Evolutionary conservation across 2,329 filamentous ascomycete species (phyloP), one percentile per base, ranked within the genome.

Genomic region (Akanthomyces uredinophilus): DNA sequence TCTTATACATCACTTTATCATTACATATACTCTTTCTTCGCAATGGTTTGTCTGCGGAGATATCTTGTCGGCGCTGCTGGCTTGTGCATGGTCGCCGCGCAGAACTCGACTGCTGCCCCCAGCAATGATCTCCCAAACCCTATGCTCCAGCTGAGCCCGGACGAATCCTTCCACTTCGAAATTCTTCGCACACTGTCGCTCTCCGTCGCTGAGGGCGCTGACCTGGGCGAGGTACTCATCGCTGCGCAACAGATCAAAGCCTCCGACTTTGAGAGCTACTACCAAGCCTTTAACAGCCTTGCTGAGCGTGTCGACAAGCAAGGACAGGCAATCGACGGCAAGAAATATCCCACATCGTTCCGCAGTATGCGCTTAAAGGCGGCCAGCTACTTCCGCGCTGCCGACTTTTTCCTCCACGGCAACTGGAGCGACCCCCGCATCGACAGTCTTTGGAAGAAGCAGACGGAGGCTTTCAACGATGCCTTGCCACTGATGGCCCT

Each of bases 371-470:
- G 58, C 32, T 79, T 81, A 65, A 71, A 69, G 5, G 73, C 77
- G 2, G 65, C 78, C 0, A 73, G 68, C 1, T 81, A 81, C 66
- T 80, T 74, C 65, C 74, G 78, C 24, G 59, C 67, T 0, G 74
- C 79, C 10, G 74, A 76, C 63, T 77, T 78, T 64, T 81, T 73
- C 65, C 68, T 79, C 11, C 73, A 77, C 54, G 72, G 69, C 1
- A 75, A 81, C 66, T 70, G 68, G 70, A 70, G 59, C 14, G 74
- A 81, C 56, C 74, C 77, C 4, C 72, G 74, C 5, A 76, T 80
- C 60, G 69, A 71, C 52, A 66, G 60, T 0, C 57, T 77, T 0
- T 80, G 78, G 77, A 64, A 68, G 4, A 66, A 72, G 51, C 74
- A 77, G 59, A 66, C 67, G 0, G 63, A 63, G 2, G 72, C 72